Conservation (phyloP, 192 early-diverging fungal genomes). For the Phlyctochytrium arcticum region DNA sequence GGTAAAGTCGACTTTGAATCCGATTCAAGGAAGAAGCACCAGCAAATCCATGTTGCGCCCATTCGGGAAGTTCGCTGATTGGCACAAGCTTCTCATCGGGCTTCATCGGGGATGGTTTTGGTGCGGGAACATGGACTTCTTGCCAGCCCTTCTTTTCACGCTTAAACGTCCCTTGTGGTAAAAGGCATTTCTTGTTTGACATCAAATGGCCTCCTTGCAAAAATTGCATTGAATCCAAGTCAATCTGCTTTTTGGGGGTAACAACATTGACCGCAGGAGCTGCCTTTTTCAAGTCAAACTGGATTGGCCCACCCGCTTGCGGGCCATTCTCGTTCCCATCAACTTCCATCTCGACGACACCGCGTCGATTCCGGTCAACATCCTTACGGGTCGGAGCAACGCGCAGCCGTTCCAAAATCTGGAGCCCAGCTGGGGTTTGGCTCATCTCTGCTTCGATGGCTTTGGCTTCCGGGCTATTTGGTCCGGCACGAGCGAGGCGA, state of each 20-base stretch:
- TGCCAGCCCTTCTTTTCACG: conserved; percentile 84
- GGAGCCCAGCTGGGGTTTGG: conserved; percentile 56
- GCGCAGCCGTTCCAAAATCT: conserved; percentile 70
- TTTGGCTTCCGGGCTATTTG: conserved; percentile 45
- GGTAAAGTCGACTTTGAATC: conserved; percentile 85
- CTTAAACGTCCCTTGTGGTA: conserved; percentile 93
- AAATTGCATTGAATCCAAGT: conserved; percentile 83
- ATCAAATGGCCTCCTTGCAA: conserved; percentile 93
- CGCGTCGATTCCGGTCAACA: conserved; percentile 58
- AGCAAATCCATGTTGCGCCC: conserved; percentile 76
- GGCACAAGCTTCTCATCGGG: conserved; percentile 62
- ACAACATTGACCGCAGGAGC: not conserved
- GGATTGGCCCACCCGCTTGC: conserved; percentile 44
- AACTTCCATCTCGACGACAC: conserved; percentile 52
- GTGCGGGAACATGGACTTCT: conserved; percentile 92
- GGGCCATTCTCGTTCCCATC: conserved; percentile 17
- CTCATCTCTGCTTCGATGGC: conserved; percentile 68
- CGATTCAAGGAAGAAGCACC: conserved; percentile 74
- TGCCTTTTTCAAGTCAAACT: conserved; percentile 30
- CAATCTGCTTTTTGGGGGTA: conserved; percentile 46
- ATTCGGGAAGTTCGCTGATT: conserved; percentile 66
- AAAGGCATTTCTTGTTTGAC: conserved; percentile 92
- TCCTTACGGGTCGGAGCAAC: conserved; percentile 43
- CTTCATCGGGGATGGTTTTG: conserved; percentile 62
- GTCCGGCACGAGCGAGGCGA: conserved; percentile 69